These are phyloP conservation scores for Sisymbrium irio DNA, from an alignment of 345 rosid genomes.

Conservation along the genomic window DNA sequence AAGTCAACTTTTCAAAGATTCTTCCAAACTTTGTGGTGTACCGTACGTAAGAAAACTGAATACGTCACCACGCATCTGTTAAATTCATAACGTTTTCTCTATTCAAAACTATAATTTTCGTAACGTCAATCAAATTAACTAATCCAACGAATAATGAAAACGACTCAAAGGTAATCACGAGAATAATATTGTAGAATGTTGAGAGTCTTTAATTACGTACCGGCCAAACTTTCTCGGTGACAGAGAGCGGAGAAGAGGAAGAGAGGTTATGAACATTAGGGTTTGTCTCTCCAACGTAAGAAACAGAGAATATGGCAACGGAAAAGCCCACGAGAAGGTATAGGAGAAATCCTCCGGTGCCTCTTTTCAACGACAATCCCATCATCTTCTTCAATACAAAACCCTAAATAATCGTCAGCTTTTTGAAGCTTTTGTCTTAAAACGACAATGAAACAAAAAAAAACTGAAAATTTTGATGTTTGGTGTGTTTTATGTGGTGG, in stretches of 20 bases:
- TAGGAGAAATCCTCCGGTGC: slow-evolving; percentile 50
- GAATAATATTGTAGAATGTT: background rate
- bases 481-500: background rate
- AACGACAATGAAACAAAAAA: background rate
- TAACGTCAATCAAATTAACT: background rate
- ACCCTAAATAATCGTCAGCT: background rate
- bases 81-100: background rate
- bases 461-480: background rate
- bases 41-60: background rate
- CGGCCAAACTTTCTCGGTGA: slow-evolving; percentile 63
- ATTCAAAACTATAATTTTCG: background rate
- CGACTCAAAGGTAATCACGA: background rate
- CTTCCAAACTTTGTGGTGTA: background rate
- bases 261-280: slow-evolving; percentile 3
- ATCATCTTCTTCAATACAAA: background rate
- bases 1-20: background rate
- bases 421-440: background rate
- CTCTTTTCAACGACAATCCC: slow-evolving; percentile 20
- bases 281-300: slow-evolving; percentile 35
- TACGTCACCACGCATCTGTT: background rate
- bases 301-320: slow-evolving; percentile 48
- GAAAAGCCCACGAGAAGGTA: slow-evolving; percentile 65
- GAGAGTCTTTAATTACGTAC: slow-evolving; percentile 35
- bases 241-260: slow-evolving; percentile 20
- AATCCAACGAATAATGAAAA: background rate